phyloP scores from a whole-genome alignment of 1,284 basidiomycete genomes.

The Tremellales sp. region DNA sequence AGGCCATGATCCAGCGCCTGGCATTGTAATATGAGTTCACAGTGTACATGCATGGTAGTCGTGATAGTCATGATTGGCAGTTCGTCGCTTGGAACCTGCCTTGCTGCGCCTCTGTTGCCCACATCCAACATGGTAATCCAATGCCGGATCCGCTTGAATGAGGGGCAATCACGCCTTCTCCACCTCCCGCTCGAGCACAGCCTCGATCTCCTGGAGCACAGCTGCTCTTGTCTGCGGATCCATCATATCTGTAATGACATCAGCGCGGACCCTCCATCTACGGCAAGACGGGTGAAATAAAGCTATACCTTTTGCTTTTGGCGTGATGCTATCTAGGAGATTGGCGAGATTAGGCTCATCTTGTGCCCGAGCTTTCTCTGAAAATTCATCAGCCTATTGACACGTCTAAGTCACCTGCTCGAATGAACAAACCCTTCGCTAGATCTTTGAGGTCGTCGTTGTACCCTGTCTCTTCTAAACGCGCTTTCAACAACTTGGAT shows the following conservation, averaged over 20 bases:
- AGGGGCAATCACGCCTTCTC: slow-evolving; percentile 26
- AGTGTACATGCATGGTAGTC: neutral
- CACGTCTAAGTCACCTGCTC: neutral
- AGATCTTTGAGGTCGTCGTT: slow-evolving; percentile 45
- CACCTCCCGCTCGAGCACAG: slow-evolving; percentile 38
- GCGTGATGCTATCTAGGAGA: slow-evolving; percentile 30
- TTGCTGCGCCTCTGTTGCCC: too few relatives aligned
- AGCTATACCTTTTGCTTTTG: slow-evolving; percentile 30
- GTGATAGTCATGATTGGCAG: neutral
- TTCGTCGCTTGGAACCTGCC: neutral
- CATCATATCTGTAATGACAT: slow-evolving; percentile 11
- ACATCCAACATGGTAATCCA: too few relatives aligned
- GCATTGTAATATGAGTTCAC: too few relatives aligned
- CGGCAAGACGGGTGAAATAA: neutral
- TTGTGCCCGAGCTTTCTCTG: slow-evolving; percentile 36
- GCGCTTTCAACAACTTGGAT: slow-evolving; percentile 23
- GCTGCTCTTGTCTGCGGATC: slow-evolving; percentile 18
- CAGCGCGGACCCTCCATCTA: neutral
- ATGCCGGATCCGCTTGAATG: neutral
- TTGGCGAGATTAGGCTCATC: slow-evolving; percentile 31
- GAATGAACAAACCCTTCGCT: slow-evolving; percentile 34
- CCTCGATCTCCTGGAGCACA: slow-evolving; percentile 39
- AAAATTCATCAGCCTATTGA: neutral
- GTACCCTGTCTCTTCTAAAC: slow-evolving; percentile 38
- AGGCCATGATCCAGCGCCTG: too few relatives aligned